Percentiles rank a stretch among this genome's conserved stretches.
phyloP scores from a whole-genome alignment of 176 grass and related monocot species.

The Hordeum vulgare region MorexV3_pseudomolecules_assembly NC_058519.1:357416309-357416808 shows the following conservation, averaged over 20 bases:
- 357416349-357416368: not conserved
- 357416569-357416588: constrained; percentile 41
- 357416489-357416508: not conserved
- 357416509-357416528: not conserved
- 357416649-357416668: not conserved
- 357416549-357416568: constrained; percentile 50
- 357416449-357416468: constrained; percentile 48
- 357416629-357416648: not conserved
- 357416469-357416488: not conserved
- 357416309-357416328: not conserved
- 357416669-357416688: not conserved
- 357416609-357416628: not conserved
- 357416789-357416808: constrained; percentile 37
- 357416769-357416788: constrained; percentile 60
- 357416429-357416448: constrained; percentile 65
- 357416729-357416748: not conserved
- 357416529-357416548: constrained; percentile 51
- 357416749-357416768: constrained; percentile 41
- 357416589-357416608: constrained; percentile 30
- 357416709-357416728: not conserved
- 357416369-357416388: not conserved
- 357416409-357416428: constrained; percentile 92
- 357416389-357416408: constrained; percentile 48
- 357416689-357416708: not conserved
- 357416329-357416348: not conserved